phyloP scores from a whole-genome alignment of 148 eudicot species.

The Rhododendron mucronatum region DNA sequence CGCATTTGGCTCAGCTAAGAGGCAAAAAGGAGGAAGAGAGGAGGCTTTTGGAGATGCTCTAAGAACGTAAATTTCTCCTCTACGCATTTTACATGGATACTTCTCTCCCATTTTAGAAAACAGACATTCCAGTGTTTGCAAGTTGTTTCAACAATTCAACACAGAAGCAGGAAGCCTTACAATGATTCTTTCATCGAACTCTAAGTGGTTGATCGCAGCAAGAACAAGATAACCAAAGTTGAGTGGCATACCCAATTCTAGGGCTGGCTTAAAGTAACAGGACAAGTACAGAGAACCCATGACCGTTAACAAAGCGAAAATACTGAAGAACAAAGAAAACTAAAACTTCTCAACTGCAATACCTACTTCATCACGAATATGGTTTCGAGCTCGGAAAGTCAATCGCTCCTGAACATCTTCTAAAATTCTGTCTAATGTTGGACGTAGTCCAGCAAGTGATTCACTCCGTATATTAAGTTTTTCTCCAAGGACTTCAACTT shows the following conservation, averaged over 20 bases:
- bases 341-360: background rate
- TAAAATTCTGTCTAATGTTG: conserved; percentile 83
- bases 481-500: conserved; percentile 92
- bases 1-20: too few relatives aligned
- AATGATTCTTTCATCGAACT: background rate
- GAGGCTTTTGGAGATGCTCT: too few relatives aligned
- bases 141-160: background rate
- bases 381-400: conserved; percentile 93
- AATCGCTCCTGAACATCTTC: conserved; percentile 95
- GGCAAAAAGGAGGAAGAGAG: too few relatives aligned
- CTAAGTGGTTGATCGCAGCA: background rate
- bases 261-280: background rate
- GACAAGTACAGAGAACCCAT: background rate
- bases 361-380: conserved; percentile 91
- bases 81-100: background rate
- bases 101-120: background rate
- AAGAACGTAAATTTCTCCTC: background rate
- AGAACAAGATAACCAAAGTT: background rate
- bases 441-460: conserved; percentile 85
- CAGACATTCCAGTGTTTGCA: background rate
- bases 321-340: background rate
- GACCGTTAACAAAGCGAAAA: background rate
- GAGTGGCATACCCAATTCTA: background rate
- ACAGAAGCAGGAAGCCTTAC: background rate
- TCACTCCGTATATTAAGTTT: conserved; percentile 75